phyloP scores from a whole-genome alignment of 2,329 filamentous ascomycete genomes.

The Coniochaeta prunicola region DNA sequence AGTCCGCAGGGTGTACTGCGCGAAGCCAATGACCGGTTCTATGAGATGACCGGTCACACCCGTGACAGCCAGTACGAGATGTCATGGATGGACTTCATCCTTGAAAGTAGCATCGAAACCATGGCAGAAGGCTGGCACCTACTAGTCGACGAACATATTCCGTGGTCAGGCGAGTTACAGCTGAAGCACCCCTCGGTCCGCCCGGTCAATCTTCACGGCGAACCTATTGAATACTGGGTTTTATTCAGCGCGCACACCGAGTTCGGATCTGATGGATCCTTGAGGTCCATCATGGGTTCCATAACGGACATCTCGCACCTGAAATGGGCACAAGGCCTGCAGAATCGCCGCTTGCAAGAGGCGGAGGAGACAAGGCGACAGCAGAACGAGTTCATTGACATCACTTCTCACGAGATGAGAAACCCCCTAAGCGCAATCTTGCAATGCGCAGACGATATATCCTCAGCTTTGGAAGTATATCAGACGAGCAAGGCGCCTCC shows the following conservation, averaged over 20 bases:
- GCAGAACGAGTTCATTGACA: slow-evolving; percentile 49
- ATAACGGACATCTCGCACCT: slow-evolving; percentile 36
- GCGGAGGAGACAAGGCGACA: slow-evolving; percentile 33
- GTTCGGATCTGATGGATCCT: slow-evolving; percentile 21
- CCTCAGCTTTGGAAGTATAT: slow-evolving; percentile 13
- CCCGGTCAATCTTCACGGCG: slow-evolving; percentile 24
- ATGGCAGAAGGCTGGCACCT: slow-evolving; percentile 30
- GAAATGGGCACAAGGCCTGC: slow-evolving; percentile 32
- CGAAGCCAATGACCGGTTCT: slow-evolving; percentile 38
- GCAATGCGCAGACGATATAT: slow-evolving; percentile 50
- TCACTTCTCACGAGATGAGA: slow-evolving; percentile 43
- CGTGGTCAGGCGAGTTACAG: slow-evolving; percentile 33
- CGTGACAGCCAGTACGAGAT: slow-evolving; percentile 29
- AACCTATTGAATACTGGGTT: slow-evolving; percentile 36
- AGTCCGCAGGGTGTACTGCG: slow-evolving; percentile 31
- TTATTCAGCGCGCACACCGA: slow-evolving; percentile 28
- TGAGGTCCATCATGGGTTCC: slow-evolving; percentile 31
- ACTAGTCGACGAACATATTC: slow-evolving; percentile 22
- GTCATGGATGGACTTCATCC: slow-evolving; percentile 32
- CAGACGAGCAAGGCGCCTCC: slow-evolving; percentile 14
- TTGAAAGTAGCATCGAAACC: slow-evolving; percentile 21
- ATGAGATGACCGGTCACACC: slow-evolving; percentile 35
- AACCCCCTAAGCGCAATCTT: slow-evolving; percentile 49
- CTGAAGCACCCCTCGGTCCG: slow-evolving; percentile 24
- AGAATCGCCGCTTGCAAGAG: slow-evolving; percentile 26